These are phyloP conservation scores for Carpinus fangiana DNA, from an alignment of 306 rosid species.

Conservation along the genomic window DNA sequence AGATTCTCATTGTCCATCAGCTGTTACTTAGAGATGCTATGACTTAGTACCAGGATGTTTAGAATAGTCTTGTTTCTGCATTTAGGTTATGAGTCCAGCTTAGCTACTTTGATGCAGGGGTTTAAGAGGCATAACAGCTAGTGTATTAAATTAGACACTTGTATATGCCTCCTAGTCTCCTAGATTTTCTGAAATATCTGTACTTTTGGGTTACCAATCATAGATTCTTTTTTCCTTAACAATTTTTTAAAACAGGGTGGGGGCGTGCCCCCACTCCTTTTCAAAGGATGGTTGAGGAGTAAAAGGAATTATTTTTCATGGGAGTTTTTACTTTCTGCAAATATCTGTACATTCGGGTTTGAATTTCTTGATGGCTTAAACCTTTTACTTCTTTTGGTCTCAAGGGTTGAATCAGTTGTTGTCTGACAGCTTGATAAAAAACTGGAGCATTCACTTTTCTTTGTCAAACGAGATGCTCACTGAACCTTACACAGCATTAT, in stretches of 20 bases:
- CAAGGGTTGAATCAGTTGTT: neutral
- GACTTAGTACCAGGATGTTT: neutral
- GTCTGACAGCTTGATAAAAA: slow-evolving; percentile 16
- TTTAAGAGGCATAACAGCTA: slow-evolving; percentile 4
- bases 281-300: no score
- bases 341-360: neutral
- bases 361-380: neutral
- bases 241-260: no score
- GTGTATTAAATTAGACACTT: neutral
- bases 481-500: neutral
- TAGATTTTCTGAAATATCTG: neutral
- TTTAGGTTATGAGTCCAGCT: neutral
- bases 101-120: neutral
- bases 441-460: slow-evolving; percentile 19
- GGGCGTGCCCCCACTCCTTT: no score
- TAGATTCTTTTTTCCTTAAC: no score
- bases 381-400: neutral
- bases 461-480: neutral
- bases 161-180: neutral
- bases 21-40: slow-evolving; percentile 12
- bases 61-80: slow-evolving; percentile 12
- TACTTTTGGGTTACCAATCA: no score
- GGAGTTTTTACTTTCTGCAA: no score
- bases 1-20: neutral
- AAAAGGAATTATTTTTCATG: no score